Evolutionary conservation across 2,329 filamentous ascomycete species (phyloP).

Genomic region (Aspergillus jensenii): DNA sequence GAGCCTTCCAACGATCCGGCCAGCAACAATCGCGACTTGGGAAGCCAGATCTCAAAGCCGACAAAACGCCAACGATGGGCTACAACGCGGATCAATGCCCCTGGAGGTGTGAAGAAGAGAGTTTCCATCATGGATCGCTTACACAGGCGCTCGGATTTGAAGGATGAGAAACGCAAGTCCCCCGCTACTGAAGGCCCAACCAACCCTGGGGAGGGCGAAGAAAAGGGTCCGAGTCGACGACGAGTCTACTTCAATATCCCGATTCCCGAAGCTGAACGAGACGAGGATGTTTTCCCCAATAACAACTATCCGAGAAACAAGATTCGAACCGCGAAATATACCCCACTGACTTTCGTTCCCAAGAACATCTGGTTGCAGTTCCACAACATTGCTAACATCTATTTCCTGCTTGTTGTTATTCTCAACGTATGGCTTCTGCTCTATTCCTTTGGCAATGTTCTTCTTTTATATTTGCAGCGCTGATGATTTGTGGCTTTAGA

Average conservation of each 20-base stretch:
- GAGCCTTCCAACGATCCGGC: too few species aligned
- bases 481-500: slow-evolving; percentile 51
- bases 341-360: slow-evolving; percentile 87
- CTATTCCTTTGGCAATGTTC: too few species aligned
- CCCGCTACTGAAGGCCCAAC: slow-evolving; percentile 36
- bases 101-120: slow-evolving; percentile 75
- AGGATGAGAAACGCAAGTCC: slow-evolving; percentile 68
- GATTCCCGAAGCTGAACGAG: slow-evolving; percentile 70
- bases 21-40: not conserved
- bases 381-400: slow-evolving; percentile 97
- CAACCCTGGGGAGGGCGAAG: slow-evolving; percentile 43
- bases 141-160: slow-evolving; percentile 60
- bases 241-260: slow-evolving; percentile 76
- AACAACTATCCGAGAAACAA: slow-evolving; percentile 83
- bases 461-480: too few species aligned
- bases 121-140: slow-evolving; percentile 76
- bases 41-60: slow-evolving; percentile 56
- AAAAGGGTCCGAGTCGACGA: slow-evolving; percentile 18
- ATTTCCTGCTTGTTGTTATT: slow-evolving; percentile 96
- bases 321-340: slow-evolving; percentile 97
- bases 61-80: slow-evolving; percentile 91
- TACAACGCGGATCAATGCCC: slow-evolving; percentile 77
- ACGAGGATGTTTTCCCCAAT: slow-evolving; percentile 75
- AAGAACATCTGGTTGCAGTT: slow-evolving; percentile 99
- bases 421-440: slow-evolving; percentile 63